Evolutionary conservation across 352 stramenopile genomes (phyloP).

Genomic region (Globisporangium nagaii): DNA sequence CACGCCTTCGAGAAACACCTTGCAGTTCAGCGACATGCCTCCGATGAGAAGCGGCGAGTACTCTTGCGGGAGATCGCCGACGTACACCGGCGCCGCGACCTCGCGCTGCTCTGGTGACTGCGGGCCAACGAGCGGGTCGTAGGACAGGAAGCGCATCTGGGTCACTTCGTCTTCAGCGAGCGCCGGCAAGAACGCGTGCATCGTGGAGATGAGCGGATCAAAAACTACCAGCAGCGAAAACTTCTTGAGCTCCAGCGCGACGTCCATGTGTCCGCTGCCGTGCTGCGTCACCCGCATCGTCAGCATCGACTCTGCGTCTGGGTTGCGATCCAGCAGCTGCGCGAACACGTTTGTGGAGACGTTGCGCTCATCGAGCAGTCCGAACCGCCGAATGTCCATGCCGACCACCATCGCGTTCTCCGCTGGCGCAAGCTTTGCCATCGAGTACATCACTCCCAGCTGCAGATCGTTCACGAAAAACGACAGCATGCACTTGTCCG

Average conservation of each 20-base stretch:
- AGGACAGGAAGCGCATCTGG: conserved; percentile 67
- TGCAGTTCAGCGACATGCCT: conserved; percentile 45
- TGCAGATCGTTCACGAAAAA: conserved; percentile 47
- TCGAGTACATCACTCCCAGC: conserved; percentile 36
- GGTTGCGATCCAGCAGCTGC: conserved; percentile 74
- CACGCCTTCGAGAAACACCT: conserved; percentile 43
- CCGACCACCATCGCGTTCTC: conserved; percentile 37
- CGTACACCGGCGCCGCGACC: conserved; percentile 33
- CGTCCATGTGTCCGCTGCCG: conserved; percentile 46
- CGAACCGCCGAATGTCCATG: conserved; percentile 58
- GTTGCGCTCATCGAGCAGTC: conserved; percentile 62
- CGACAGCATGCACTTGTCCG: conserved; percentile 40
- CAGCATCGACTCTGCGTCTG: conserved; percentile 51
- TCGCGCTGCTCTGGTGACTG: conserved; percentile 59
- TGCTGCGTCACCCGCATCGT: conserved; percentile 38
- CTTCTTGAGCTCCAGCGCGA: conserved; percentile 45
- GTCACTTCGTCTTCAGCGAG: conserved; percentile 65
- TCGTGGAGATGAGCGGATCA: conserved; percentile 54
- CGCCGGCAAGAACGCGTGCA: conserved; percentile 55
- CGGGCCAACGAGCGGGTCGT: conserved; percentile 29
- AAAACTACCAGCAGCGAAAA: conserved; percentile 76
- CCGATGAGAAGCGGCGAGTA: conserved; percentile 68
- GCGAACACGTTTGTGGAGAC: conserved; percentile 62
- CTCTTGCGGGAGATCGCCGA: conserved; percentile 49
- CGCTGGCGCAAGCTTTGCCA: conserved; percentile 34